Conservation (phyloP, 1,284 basidiomycete species). For the Rhodofomes roseus region DNA sequence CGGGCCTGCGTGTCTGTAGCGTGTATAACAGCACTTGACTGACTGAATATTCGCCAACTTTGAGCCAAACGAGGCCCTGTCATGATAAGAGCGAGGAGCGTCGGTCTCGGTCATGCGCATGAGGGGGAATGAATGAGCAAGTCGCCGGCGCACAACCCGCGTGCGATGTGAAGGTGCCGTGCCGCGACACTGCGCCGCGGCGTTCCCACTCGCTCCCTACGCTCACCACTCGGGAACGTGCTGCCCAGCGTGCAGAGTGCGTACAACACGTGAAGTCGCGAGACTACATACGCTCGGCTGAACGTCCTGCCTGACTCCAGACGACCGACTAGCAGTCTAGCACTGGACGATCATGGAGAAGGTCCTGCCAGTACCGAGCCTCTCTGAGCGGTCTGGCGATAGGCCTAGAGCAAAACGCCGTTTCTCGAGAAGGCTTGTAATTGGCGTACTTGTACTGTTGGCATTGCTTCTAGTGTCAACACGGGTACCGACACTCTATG, state of each 20-base stretch:
- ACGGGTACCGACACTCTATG: not conserved
- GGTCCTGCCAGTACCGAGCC: not conserved
- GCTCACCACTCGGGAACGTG: not conserved
- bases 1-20: too few species aligned
- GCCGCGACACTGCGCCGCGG: too few species aligned
- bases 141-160: not conserved
- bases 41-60: too few species aligned
- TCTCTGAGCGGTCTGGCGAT: not conserved
- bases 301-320: not conserved
- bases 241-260: not conserved
- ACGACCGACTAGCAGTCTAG: not conserved
- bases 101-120: not conserved
- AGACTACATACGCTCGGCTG: not conserved
- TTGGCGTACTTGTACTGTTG: not conserved
- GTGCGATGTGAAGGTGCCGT: not conserved
- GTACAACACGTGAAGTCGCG: not conserved
- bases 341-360: slow-evolving; percentile 1
- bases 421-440: not conserved
- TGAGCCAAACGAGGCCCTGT: too few species aligned
- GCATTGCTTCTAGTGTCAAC: not conserved
- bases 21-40: too few species aligned
- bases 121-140: not conserved
- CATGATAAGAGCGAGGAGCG: too few species aligned
- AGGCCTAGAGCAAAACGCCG: too few species aligned
- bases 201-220: not conserved